Evolutionary conservation across 345 rosid genomes (phyloP).

Genomic region (Lenwebbia sp.): DNA sequence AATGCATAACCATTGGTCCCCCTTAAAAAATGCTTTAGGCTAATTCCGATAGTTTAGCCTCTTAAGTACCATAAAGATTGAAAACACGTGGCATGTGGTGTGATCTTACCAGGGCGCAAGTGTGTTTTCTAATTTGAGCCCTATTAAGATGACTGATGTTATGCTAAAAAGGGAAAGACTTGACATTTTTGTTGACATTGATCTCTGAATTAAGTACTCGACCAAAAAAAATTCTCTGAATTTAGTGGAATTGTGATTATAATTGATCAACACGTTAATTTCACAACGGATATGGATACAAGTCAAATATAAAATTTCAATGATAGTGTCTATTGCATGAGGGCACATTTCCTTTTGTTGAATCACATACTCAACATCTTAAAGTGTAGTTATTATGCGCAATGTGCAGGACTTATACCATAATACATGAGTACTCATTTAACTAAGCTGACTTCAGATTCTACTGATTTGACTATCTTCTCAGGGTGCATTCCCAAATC

Average conservation of each 20-base stretch:
- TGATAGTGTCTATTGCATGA: not conserved
- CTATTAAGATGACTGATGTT: not conserved
- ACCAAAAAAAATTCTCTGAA: no score
- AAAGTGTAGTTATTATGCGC: not conserved
- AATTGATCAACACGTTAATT: not conserved
- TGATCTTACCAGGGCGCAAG: not conserved
- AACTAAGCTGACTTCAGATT: not conserved
- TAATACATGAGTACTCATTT: not conserved
- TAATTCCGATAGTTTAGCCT: rapidly evolving
- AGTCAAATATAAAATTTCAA: not conserved
- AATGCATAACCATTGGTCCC: not conserved
- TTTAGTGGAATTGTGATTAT: not conserved
- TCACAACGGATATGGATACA: not conserved
- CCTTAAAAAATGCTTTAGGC: not conserved
- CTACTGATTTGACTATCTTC: not conserved
- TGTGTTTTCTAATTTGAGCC: not conserved
- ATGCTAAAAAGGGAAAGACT: rapidly evolving
- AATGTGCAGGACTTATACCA: not conserved
- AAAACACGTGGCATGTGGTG: not conserved
- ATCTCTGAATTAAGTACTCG: rapidly evolving
- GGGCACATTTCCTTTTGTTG: not conserved
- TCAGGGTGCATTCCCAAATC: not conserved
- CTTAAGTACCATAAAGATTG: not conserved
- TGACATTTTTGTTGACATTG: not conserved
- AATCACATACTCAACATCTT: not conserved